These are phyloP conservation scores for Colletotrichum spinosum DNA, from an alignment of 2,329 filamentous ascomycete genomes.

Conservation along the genomic window DNA sequence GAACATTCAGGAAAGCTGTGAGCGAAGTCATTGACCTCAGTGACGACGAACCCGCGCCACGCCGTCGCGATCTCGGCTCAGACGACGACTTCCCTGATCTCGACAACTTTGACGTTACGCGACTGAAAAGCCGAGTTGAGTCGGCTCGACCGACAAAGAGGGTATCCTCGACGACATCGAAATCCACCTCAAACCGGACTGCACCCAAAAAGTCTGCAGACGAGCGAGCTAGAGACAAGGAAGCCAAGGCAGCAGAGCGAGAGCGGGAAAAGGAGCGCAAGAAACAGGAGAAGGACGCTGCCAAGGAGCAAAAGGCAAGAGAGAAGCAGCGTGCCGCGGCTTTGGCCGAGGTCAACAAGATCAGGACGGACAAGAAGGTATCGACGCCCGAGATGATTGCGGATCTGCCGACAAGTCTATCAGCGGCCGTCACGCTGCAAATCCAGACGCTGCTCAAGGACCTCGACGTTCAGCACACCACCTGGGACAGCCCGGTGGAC, in stretches of 20 bases:
- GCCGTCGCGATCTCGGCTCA: constrained; percentile 39
- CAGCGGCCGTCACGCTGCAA: constrained; percentile 57
- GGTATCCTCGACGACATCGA: constrained; percentile 17
- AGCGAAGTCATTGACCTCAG: constrained; percentile 51
- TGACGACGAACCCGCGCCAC: constrained; percentile 38
- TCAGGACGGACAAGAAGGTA: constrained; percentile 78
- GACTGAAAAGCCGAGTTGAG: constrained; percentile 36
- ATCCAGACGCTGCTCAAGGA: constrained; percentile 62
- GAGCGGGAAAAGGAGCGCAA: constrained; percentile 68
- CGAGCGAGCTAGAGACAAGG: constrained; percentile 54
- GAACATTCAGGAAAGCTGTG: not conserved
- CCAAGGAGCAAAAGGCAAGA: constrained; percentile 70
- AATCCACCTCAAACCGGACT: constrained; percentile 21
- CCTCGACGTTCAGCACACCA: constrained; percentile 59
- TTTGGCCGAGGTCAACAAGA: constrained; percentile 78
- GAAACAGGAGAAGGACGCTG: constrained; percentile 66
- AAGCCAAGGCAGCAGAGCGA: constrained; percentile 59
- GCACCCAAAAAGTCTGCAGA: constrained; percentile 47
- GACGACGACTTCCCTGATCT: constrained; percentile 65
- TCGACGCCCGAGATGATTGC: constrained; percentile 83
- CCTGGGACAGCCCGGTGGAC: constrained; percentile 59
- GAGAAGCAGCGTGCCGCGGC: constrained; percentile 75
- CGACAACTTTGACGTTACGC: constrained; percentile 51
- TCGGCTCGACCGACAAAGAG: constrained; percentile 34
- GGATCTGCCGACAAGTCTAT: constrained; percentile 71